Conservation (phyloP, 495 filamentous ascomycete species). For the Hypoxylon fuscum region DNA sequence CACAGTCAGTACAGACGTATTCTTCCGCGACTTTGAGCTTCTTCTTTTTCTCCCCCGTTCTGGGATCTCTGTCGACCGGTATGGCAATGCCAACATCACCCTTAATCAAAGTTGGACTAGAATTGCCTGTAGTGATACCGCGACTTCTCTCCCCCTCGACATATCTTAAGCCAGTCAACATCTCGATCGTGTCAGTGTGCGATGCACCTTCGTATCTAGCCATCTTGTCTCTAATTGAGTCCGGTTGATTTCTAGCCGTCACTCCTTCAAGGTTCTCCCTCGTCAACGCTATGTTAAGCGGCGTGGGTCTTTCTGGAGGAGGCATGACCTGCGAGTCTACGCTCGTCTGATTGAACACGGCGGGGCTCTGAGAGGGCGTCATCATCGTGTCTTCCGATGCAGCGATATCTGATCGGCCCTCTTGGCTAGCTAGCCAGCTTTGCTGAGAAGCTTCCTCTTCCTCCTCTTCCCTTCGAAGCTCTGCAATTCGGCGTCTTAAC, state of each 20-base stretch:
- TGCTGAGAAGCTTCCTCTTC: constrained; percentile 67
- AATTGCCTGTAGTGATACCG: constrained; percentile 87
- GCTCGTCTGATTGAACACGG: constrained; percentile 35
- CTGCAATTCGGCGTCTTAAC: constrained; percentile 80
- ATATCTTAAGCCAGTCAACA: constrained; percentile 90
- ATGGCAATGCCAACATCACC: constrained; percentile 89
- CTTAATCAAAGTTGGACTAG: constrained; percentile 79
- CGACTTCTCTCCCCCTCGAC: constrained; percentile 87
- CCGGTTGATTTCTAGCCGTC: constrained; percentile 70
- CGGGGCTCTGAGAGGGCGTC: constrained; percentile 30
- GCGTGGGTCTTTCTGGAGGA: constrained; percentile 70
- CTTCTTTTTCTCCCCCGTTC: constrained; percentile 81
- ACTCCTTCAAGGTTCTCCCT: constrained; percentile 82
- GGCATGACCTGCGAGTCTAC: constrained; percentile 64
- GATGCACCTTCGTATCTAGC: constrained; percentile 76
- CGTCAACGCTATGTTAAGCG: constrained; percentile 72
- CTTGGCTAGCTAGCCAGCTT: constrained; percentile 62
- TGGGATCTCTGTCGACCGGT: constrained; percentile 73
- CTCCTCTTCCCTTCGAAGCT: constrained; percentile 85
- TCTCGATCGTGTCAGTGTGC: constrained; percentile 89
- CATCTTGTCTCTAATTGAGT: constrained; percentile 81
- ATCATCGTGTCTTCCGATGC: constrained; percentile 58
- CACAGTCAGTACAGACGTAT: constrained; percentile 96
- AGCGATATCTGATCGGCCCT: constrained; percentile 62
- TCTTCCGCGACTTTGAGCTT: constrained; percentile 90